Base-by-base conservation (phyloP, 2,329 filamentous ascomycete genomes). In the Exophiala sp. region DNA sequence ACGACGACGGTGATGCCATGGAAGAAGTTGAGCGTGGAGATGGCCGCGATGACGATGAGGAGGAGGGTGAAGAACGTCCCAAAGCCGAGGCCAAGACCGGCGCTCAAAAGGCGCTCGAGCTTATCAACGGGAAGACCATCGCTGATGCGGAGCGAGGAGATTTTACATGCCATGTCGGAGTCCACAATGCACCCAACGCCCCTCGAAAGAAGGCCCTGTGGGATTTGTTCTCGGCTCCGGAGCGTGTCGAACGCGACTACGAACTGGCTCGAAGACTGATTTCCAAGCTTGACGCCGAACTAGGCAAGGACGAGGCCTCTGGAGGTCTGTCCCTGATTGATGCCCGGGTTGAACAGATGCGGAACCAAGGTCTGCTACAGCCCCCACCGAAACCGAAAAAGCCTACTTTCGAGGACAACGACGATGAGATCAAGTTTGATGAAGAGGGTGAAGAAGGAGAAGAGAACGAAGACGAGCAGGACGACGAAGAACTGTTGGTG, bases 111-210 rank as follows among this genome's bases (percentile, higher is more conserved):
- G 91, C 91, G 1, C 77, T 96, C 0, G 88, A 93, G 55, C 88
- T 89, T n/a, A 85, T 98, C 61, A 97, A 98, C 63, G 88, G 90
- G 60, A 97, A 98, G 73, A 95, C 89, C 0, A 95, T 98, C 55
- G 88, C 95, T 63, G 93, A 98, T 64, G 85, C 95, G 59, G 83
- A 86, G 41, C 85, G 91, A 44, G 93, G 93, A 34, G 93, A 98
- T 66, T 98, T 98, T 66, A 91, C 91, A 23, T 96, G 93, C 65
- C 93, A 98, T 64, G 93, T 97, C 43, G 93, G 93, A 52, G 86
- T 98, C 18, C 93, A 98, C 68, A 89, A 89, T 54, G 90, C 93
- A 2, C 89, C 91, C 2, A 78, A 79, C 30, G 83, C 88, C 49
- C 87, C 89, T 1, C 79, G 91, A 48, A 96, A 95, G 75, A 97